Base-by-base conservation (phyloP, 805 yeast genomes). In the Blastobotrys mokoenaii region DNA sequence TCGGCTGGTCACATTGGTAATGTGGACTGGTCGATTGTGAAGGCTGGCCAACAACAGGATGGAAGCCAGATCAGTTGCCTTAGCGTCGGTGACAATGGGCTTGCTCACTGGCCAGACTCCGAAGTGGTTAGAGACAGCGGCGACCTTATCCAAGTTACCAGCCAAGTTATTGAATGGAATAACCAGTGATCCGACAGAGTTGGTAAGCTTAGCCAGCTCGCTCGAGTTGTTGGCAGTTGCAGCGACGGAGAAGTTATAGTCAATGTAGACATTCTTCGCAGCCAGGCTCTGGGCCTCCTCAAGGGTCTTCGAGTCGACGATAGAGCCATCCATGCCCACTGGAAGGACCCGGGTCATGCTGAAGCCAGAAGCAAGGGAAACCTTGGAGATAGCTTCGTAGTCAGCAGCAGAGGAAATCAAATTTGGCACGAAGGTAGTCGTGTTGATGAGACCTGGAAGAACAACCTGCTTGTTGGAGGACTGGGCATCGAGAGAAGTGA, bases 21-120 rank as follows among this genome's bases (percentile, higher is more conserved):
- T 80, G 66, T 90, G 97, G 52, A 90, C 82, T 35, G 87, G 71
- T 59, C 95, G 77, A 67, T 71, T 76, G 72, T 85, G 88, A 61
- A 90, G 74, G 22, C 96, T 84, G 38, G 97, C 95, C 67, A 90
- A 72, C 59, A 90, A 74, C 62, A 90, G 70, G 38, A 89, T 82
- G 2, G 96, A 84, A n/a, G 97, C 97, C 59, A 90, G 72, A 59
- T 87, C 90, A 34, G 96, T 84, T 20, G 90, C 81, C 63, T 78
- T 80, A 41, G 97, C 96, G 66, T 90, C 97, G 36, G 96, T 87
- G 52, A 89, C 74, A 49, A 90, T 82, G 48, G 93, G 90, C 69
- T 87, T 88, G 57, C 66, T 66, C 43, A 73, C 71, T 44, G 96
- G 95, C 96, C 97, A 89, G 31, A 77, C 69, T 51, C 81, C 79